Base-by-base conservation (phyloP, 352 stramenopile genomes). In the Aphanomyces euteiches region DNA sequence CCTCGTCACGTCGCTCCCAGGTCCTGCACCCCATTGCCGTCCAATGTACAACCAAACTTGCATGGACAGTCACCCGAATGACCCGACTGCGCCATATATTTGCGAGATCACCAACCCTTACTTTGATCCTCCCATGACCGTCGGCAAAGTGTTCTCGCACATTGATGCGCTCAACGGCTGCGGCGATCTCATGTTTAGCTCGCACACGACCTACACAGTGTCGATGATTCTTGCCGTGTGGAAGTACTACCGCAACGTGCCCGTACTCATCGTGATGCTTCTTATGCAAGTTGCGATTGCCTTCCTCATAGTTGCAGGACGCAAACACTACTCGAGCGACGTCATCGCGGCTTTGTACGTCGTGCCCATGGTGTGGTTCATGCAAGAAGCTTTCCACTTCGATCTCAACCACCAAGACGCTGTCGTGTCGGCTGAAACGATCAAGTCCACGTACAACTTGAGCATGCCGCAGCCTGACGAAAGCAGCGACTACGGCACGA, bases 151-250 rank as follows among this genome's bases (percentile, higher is more conserved):
- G 59, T 90, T 94, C 67, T 85, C 78, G 37, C 77, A 86, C 45
- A 75, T 94, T 50, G 83, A 92, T 56, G 81, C 86, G 34, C 76
- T 94, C 50, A 89, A 90, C 19, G 85, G 78, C 59, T 97, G 90
- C 56, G 90, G 90, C 45, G 90, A 97, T 72, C 78, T 97, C 63
- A 96, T 97, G 87, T 97, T 95, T 73, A 96, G 87, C 73, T 95
- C 86, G 40, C 90, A 97, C 78, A 97, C 87, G 36, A 97, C 96
- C 72, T 96, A 94, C 83, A 95, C 87, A 5, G 67, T 96, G 74
- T 90, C 87, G 67, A 82, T 95, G 54, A 94, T 95, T 66, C 74
- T 93, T 38, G 88, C 81, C 37, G 74, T 90, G 43, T 90, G 76
- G 80, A 96, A 94, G 75, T 96, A 90, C 81, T 96, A 87, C 81